Evolutionary conservation across 768 basidiomycete species (phyloP), one percentile per base, ranked within the genome.

Genomic region (Hysterangium stoloniferum): DNA sequence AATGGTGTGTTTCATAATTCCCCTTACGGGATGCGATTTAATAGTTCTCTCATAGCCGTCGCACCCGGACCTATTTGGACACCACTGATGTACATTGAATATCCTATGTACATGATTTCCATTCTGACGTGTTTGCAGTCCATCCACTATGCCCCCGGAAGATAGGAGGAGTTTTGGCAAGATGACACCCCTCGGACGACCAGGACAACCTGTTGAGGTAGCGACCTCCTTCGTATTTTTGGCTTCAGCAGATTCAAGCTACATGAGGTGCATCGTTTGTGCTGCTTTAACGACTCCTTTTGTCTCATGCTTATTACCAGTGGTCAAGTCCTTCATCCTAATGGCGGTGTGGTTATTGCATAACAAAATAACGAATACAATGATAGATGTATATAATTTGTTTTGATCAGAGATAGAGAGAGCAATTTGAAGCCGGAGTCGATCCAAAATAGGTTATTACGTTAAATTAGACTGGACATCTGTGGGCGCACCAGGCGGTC

Each of bases 141-240:
- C 64, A 4, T 59, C 66, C 2, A 68, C 68, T 3, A 72, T 73
- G 65, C 61, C 67, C 8, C 55, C 64, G 19, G 64, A 66, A 4
- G 58, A 61, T 2, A 63, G 67, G 38, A 57, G 66, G 41, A 54
- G 52, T 4, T 68, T 70, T 40, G 66, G 65, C 4, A 57, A 46
- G 6, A 58, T 35, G 2, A 64, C 68, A 0, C 71, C 75, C 4
- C 74, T 76, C 58, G 71, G 69, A 2, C 64, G 76, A 35, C 68
- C 73, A 0, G 75, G 74, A 12, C 76, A 77, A 57, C 76, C 76
- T 4, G 62, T 76, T 40, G 75, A 78, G 56, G 61, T 72, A 15
- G 76, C 75, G 6, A 73, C 75, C 2, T 65, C 65, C 27, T 71
- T 70, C 50, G 73, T 76, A 24, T 77, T 71, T 65, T 64, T 76